Percentiles rank a stretch among this genome's conserved stretches.
Evolutionary conservation across 225 moss, liverwort and hornwort genomes (phyloP).

Genomic region (Ulota crispa): DNA sequence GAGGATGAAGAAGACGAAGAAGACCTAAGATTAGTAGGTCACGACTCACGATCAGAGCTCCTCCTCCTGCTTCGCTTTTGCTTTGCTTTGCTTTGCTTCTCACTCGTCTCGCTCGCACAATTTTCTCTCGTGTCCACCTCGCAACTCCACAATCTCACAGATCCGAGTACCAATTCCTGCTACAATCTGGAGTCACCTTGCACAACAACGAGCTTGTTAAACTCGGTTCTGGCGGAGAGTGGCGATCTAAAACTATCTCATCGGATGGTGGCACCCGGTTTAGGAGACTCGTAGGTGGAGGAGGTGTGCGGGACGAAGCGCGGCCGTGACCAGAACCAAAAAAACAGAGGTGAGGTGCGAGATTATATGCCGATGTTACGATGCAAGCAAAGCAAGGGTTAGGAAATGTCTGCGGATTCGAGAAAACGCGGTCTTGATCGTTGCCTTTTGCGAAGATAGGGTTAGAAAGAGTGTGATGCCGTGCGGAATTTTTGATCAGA

Average conservation of each 20-base stretch:
- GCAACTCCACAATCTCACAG: not conserved
- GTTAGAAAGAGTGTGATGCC: too few species aligned
- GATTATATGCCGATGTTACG: not conserved
- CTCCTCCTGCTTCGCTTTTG: not conserved
- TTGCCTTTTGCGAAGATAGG: too few species aligned
- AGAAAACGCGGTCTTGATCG: too few species aligned
- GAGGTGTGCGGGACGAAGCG: not conserved
- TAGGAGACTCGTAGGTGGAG: not conserved
- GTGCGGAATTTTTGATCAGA: too few species aligned
- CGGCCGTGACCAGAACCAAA: not conserved
- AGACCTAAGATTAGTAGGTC: slow-evolving; percentile 32
- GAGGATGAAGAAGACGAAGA: not conserved
- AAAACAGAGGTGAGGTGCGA: slow-evolving; percentile 7
- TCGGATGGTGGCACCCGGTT: not conserved
- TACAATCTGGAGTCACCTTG: not conserved
- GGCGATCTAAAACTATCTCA: not conserved
- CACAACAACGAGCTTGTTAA: not conserved
- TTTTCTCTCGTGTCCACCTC: too few species aligned
- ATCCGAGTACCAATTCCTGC: slow-evolving; percentile 2
- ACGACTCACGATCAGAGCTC: slow-evolving; percentile 31
- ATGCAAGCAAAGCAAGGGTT: not conserved
- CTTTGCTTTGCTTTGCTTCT: not conserved
- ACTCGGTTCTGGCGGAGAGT: not conserved
- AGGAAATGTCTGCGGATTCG: too few species aligned
- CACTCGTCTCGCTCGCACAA: not conserved